These are phyloP conservation scores for Globisporangium alternatum DNA, from an alignment of 352 stramenopile genomes.

Conservation along the genomic window DNA sequence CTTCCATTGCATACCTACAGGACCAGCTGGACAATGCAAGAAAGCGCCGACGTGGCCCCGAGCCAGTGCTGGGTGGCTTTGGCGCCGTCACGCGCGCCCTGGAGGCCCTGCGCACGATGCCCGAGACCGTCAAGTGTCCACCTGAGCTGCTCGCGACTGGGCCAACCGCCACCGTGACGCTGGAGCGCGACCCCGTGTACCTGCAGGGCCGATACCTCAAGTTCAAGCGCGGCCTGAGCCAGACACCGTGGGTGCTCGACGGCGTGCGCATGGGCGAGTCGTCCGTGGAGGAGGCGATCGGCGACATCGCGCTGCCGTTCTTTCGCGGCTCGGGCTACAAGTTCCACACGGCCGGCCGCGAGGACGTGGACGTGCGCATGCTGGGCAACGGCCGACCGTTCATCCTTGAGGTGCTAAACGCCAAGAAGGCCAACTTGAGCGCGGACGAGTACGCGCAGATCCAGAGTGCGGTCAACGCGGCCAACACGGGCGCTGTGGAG, in stretches of 20 bases:
- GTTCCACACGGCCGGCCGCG: slow-evolving; percentile 95
- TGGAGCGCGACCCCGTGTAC: slow-evolving; percentile 85
- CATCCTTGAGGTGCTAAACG: slow-evolving; percentile 85
- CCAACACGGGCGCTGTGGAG: slow-evolving; percentile 71
- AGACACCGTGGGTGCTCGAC: slow-evolving; percentile 91
- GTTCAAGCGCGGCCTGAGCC: slow-evolving; percentile 84
- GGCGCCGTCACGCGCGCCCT: slow-evolving; percentile 72
- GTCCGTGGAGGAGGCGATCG: slow-evolving; percentile 89
- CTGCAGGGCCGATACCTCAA: slow-evolving; percentile 91
- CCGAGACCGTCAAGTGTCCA: slow-evolving; percentile 52
- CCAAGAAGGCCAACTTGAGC: slow-evolving; percentile 69
- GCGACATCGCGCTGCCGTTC: slow-evolving; percentile 60
- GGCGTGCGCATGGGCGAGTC: slow-evolving; percentile 81
- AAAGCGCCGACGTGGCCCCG: slow-evolving; percentile 65
- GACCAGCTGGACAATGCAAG: slow-evolving; percentile 54
- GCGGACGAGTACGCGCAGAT: slow-evolving; percentile 47
- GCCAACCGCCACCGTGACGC: slow-evolving; percentile 32
- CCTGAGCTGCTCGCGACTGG: slow-evolving; percentile 36
- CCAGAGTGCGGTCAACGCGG: slow-evolving; percentile 61
- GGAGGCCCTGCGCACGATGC: slow-evolving; percentile 38
- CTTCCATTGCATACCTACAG: slow-evolving; percentile 18
- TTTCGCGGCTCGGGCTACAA: slow-evolving; percentile 84
- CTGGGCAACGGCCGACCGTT: slow-evolving; percentile 92
- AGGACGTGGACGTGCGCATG: slow-evolving; percentile 98
- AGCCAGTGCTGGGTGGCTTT: slow-evolving; percentile 72